These are phyloP conservation scores for Tephrocybe sp. DNA, from an alignment of 768 basidiomycete species.

Conservation along the genomic window DNA sequence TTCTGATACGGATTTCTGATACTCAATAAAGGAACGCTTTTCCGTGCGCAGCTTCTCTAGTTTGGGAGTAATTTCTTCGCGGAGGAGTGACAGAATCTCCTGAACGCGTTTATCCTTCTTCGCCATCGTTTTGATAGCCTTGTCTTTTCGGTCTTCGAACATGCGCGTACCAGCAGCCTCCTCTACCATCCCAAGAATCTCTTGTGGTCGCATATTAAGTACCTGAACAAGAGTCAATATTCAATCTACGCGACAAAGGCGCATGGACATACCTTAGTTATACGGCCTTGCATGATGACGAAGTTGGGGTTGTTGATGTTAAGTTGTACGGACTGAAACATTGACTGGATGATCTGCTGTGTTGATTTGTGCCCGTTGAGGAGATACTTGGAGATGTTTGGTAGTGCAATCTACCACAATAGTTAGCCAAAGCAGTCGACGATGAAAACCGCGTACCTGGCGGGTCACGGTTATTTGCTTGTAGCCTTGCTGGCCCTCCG, in stretches of 20 bases:
- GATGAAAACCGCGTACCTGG: conserved; percentile 56
- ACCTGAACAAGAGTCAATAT: conserved; percentile 42
- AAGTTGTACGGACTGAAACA: conserved; percentile 96
- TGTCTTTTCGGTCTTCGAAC: conserved; percentile 99
- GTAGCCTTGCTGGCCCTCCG: conserved; percentile 74
- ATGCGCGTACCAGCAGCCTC: conserved; percentile 98
- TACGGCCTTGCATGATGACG: conserved; percentile 99
- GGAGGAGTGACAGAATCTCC: conserved; percentile 77
- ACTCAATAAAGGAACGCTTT: conserved; percentile 86
- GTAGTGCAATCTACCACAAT: conserved; percentile 80
- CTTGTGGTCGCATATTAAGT: conserved; percentile 97
- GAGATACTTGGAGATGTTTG: conserved; percentile 92
- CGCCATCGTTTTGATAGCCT: conserved; percentile 91
- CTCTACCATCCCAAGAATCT: conserved; percentile 98
- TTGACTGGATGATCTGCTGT: conserved; percentile 80
- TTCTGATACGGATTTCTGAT: conserved; percentile 86
- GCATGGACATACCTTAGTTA: conserved; percentile 75
- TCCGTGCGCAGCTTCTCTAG: conserved; percentile 87
- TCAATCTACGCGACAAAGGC: background rate
- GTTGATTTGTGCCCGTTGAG: conserved; percentile 93
- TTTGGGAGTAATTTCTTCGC: conserved; percentile 93
- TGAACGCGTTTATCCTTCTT: conserved; percentile 97
- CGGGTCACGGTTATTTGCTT: conserved; percentile 96
- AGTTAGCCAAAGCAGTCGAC: background rate
- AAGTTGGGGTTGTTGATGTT: conserved; percentile 99